Evolutionary conservation across 495 filamentous ascomycete genomes (phyloP), one percentile per base, ranked within the genome.

Genomic region (Symbiotaphrina buchneri): DNA sequence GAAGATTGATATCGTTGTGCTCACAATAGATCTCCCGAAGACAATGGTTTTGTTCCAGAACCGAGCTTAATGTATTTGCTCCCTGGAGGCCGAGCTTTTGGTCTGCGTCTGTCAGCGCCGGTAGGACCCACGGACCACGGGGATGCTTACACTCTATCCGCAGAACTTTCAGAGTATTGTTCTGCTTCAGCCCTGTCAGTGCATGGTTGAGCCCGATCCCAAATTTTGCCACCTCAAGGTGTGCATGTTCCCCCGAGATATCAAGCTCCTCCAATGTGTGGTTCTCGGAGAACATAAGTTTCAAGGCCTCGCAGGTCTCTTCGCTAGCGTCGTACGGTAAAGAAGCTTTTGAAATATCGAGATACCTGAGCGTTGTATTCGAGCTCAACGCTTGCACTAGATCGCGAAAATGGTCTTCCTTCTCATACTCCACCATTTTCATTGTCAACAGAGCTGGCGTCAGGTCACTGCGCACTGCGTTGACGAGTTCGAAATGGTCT

Each of bases 261-360:
- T 93, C 76, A 10, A 97, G 52, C 33, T 69, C 76, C 34, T 69
- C 63, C 8, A 97, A 54, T 0, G 74, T 78, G 6, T 61, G 52
- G 41, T 97, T 94, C 32, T 69, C 57, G 18, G 73, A 68, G 38
- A 97, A 79, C 52, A 94, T 66, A 25, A 60, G 36, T 39, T 75
- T 66, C 10, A 94, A 44, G n/a, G 70, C 59, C 26, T 67, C 58
- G 37, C 74, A 80, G 0, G 82, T 84, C 31, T 80, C 70, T 1
- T 65, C 58, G 22, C 70, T 66, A 1, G 76, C 71, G 33, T 84
- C 74, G 23, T 73, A 74, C 1, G 83, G 80, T 3, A 93, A 65
- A 2, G 82, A 80, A 11, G 75, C 78, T 36, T 84, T 81, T 6
- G 79, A 83, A 33, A 97, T 71, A 50, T 90, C 83, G n/a, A 97